phyloP scores from a whole-genome alignment of 345 rosid species.

The Eucalyptus lansdowneana region DNA sequence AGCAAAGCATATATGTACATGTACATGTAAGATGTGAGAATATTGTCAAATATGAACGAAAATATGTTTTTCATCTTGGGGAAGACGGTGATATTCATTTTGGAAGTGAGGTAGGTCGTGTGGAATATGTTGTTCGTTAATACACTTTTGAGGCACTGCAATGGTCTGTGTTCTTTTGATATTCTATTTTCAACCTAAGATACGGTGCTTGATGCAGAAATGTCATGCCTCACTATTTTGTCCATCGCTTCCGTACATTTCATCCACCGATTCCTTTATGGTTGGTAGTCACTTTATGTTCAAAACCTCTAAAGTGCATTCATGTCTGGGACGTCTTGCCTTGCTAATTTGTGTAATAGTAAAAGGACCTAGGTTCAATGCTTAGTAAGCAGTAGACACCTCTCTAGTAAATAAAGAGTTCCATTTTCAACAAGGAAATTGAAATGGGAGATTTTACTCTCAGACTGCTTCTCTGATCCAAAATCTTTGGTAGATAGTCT shows the following conservation, averaged over 20 bases:
- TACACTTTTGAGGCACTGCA: background rate
- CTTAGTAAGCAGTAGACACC: background rate
- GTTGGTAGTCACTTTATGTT: background rate
- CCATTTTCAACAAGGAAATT: background rate
- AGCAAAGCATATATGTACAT: background rate
- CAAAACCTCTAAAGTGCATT: background rate
- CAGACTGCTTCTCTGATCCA: conserved; percentile 62
- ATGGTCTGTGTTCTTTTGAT: background rate
- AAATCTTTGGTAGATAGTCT: conserved; percentile 48
- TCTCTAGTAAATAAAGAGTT: background rate
- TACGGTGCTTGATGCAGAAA: background rate
- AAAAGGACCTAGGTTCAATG: background rate
- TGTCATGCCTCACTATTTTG: background rate
- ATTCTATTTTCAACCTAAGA: background rate
- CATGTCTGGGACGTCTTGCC: background rate
- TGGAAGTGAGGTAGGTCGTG: background rate
- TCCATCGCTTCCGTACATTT: background rate
- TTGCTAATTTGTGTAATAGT: background rate
- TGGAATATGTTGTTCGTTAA: background rate
- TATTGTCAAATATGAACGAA: background rate
- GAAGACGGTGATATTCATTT: background rate
- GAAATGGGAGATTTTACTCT: background rate
- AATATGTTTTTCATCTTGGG: background rate
- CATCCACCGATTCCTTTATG: background rate
- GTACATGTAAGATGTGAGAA: background rate